Evolutionary conservation across 768 basidiomycete genomes (phyloP).

Genomic region (Megacollybia marginata): DNA sequence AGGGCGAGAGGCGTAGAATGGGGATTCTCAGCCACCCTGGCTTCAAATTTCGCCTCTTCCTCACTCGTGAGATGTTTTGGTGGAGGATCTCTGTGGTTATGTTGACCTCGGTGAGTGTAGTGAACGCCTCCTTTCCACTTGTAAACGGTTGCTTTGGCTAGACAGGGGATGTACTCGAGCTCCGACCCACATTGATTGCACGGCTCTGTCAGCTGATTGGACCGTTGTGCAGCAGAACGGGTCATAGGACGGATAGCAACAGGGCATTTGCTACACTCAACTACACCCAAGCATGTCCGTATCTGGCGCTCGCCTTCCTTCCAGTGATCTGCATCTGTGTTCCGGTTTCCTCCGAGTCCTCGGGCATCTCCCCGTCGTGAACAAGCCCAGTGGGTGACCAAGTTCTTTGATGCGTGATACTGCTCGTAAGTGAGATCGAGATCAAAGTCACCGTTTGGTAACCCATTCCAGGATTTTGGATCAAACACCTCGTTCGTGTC

Average conservation of each 20-base stretch:
- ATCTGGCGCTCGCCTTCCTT: background rate
- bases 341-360: background rate
- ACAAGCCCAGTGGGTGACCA: slow-evolving; percentile 1
- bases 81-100: background rate
- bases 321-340: background rate
- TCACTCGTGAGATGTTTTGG: background rate
- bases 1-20: background rate
- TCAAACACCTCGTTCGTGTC: too few species aligned
- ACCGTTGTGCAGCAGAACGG: background rate
- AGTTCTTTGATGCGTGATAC: background rate
- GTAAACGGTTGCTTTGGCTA: background rate
- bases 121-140: background rate
- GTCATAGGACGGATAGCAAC: background rate
- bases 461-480: background rate
- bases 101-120: background rate
- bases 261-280: background rate
- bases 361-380: background rate
- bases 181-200: background rate
- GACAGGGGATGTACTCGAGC: background rate
- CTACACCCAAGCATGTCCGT: background rate
- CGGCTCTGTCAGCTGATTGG: background rate
- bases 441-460: background rate
- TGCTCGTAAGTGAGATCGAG: background rate
- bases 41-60: background rate
- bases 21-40: background rate